A percentile compares a stretch with the other conserved stretches of the same genome.
These are phyloP conservation scores for Brassica hybrid DNA, from an alignment of 441 rosid species.

Conservation along the genomic window DNA sequence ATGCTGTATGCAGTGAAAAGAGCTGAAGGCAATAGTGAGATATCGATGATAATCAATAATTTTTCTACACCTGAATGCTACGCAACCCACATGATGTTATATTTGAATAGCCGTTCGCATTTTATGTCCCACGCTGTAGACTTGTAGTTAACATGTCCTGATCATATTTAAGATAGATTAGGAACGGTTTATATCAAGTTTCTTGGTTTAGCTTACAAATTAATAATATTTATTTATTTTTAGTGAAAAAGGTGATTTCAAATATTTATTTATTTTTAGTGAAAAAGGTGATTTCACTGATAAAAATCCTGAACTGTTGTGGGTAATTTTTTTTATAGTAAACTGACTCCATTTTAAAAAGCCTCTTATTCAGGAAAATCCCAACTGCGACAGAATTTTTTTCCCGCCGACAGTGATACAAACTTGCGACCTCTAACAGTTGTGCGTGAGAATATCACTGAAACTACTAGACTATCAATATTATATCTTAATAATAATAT, in stretches of 20 bases:
- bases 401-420: no score
- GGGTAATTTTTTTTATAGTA: no score
- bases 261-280: background rate
- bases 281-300: no score
- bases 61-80: conserved; percentile 8
- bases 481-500: background rate
- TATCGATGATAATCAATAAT: conserved; percentile 6
- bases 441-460: no score
- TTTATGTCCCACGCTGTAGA: conserved; percentile 20
- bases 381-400: no score
- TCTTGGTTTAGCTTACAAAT: conserved; percentile 30
- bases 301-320: no score
- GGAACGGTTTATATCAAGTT: conserved; percentile 14
- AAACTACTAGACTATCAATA: no score
- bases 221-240: background rate
- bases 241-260: no score
- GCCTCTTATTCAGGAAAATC: no score
- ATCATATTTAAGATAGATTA: conserved; percentile 22
- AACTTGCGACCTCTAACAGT: no score
- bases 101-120: conserved; percentile 34
- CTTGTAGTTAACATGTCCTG: conserved; percentile 38
- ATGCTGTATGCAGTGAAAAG: background rate
- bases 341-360: no score
- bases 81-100: conserved; percentile 26
- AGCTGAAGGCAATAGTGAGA: background rate